These are phyloP conservation scores for Cornus controversa DNA, from an alignment of 148 eudicot genomes.

Conservation along the genomic window DNA sequence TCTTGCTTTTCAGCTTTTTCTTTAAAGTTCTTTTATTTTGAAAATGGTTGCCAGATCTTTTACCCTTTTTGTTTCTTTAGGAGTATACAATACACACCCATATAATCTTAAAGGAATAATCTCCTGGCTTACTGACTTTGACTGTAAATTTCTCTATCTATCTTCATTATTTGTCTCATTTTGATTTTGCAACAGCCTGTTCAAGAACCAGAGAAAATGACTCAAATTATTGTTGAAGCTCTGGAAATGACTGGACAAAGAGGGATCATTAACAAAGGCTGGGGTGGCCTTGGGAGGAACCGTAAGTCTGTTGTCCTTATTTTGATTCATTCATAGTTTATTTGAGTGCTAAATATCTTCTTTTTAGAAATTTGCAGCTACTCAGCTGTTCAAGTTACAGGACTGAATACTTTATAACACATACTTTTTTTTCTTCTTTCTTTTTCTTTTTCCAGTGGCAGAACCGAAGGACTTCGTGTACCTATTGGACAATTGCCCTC, in stretches of 20 bases:
- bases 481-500: constrained; percentile 60
- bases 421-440: background rate
- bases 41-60: too few species aligned
- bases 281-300: constrained; percentile 93
- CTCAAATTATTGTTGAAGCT: constrained; percentile 71
- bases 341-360: background rate
- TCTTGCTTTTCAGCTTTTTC: background rate
- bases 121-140: background rate
- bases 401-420: background rate
- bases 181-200: constrained; percentile 57
- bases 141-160: constrained; percentile 1
- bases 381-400: background rate
- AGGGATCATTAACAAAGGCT: constrained; percentile 92
- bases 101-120: background rate
- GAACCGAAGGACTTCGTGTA: constrained; percentile 76
- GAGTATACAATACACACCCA: too few species aligned
- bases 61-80: background rate
- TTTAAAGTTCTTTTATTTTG: too few species aligned
- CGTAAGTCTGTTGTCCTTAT: constrained; percentile 51
- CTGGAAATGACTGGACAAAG: constrained; percentile 71
- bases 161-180: background rate
- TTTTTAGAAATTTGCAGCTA: constrained; percentile 1
- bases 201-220: constrained; percentile 83
- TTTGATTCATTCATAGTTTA: background rate
- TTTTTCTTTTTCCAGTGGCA: constrained; percentile 55